Conservation (phyloP, 2,329 filamentous ascomycete species). For the Colletotrichum sojae region DNA sequence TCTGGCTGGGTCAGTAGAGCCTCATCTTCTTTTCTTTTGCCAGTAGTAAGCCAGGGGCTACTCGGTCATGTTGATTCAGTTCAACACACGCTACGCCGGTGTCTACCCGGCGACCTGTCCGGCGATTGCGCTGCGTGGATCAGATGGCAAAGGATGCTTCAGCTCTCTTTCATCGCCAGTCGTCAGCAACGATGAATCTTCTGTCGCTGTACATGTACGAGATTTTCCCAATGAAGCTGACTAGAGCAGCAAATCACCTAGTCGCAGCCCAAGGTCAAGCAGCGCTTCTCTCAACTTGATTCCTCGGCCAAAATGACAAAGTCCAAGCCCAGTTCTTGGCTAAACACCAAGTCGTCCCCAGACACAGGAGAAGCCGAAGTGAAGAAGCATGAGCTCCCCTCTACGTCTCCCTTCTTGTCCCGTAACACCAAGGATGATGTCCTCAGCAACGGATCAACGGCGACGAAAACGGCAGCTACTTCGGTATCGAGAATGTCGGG, state of each 20-base stretch:
- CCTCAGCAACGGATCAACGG: neutral
- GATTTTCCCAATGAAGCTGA: neutral
- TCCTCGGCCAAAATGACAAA: constrained; percentile 47
- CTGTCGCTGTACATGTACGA: neutral
- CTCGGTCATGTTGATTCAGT: too few relatives aligned
- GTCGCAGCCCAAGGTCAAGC: neutral
- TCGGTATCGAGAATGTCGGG: constrained; percentile 56
- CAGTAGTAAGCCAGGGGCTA: too few relatives aligned
- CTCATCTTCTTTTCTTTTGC: too few relatives aligned
- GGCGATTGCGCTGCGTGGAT: too few relatives aligned
- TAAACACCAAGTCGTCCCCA: constrained; percentile 46
- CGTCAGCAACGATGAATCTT: neutral
- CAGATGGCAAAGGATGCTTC: neutral
- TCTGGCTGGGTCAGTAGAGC: too few relatives aligned
- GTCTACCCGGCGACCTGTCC: too few relatives aligned
- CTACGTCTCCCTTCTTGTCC: constrained; percentile 49
- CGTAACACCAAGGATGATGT: constrained; percentile 6
- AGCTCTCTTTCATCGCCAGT: neutral
- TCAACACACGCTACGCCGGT: too few relatives aligned
- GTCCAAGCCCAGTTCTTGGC: constrained; percentile 53
- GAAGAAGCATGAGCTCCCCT: constrained; percentile 53
- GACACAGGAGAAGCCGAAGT: constrained; percentile 44
- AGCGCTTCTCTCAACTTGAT: neutral
- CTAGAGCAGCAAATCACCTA: neutral
- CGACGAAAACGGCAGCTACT: neutral